A percentile compares a stretch with the other conserved stretches of the same genome.
These are phyloP conservation scores for Micractinium sp. DNA, from an alignment of 139 green algal genomes.

Conservation along the genomic window DNA sequence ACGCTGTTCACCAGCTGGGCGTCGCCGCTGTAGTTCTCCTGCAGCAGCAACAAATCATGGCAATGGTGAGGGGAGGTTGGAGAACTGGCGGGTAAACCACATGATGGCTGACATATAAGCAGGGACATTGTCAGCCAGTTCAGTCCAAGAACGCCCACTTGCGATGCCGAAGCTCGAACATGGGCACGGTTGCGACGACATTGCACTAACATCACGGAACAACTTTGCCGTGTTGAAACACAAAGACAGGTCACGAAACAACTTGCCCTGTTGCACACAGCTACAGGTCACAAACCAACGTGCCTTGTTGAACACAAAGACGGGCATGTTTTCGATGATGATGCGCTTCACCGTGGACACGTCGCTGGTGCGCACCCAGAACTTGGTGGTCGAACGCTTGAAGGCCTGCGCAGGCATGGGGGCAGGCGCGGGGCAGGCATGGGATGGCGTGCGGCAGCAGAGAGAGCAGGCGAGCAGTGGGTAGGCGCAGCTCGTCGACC, in stretches of 20 bases:
- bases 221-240: too few relatives aligned
- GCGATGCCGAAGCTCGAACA: too few relatives aligned
- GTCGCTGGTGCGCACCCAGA: conserved; percentile 93
- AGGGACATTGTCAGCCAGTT: too few relatives aligned
- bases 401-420: conserved; percentile 73
- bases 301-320: conserved; percentile 72
- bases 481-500: not conserved
- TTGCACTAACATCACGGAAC: too few relatives aligned
- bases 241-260: too few relatives aligned
- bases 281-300: too few relatives aligned
- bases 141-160: too few relatives aligned
- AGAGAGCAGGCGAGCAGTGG: not conserved
- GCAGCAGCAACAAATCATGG: not conserved
- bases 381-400: conserved; percentile 99
- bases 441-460: not conserved
- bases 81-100: too few relatives aligned
- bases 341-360: conserved; percentile 91
- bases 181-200: too few relatives aligned
- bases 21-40: conserved; percentile 59
- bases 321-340: conserved; percentile 91
- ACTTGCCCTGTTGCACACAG: too few relatives aligned
- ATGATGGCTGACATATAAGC: too few relatives aligned
- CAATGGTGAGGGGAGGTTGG: too few relatives aligned
- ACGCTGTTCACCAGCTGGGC: conserved; percentile 92
- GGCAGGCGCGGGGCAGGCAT: not conserved